These are phyloP conservation scores for Talaromyces wortmannii DNA, from an alignment of 495 filamentous ascomycete genomes.

Conservation along the genomic window DNA sequence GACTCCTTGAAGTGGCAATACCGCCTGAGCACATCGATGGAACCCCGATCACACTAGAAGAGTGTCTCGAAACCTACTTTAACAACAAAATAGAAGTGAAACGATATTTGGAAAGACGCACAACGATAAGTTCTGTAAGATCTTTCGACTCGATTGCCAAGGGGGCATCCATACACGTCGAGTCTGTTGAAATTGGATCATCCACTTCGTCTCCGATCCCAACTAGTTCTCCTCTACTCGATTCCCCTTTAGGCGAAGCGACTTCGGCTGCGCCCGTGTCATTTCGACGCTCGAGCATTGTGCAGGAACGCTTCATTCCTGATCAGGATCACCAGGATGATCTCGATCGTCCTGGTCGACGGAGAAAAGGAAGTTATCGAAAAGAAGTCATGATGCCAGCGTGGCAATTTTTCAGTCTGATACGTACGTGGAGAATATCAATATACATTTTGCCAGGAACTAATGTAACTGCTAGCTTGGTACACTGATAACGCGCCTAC, in stretches of 20 bases:
- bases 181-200: slow-evolving; percentile 48
- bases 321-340: slow-evolving; percentile 33
- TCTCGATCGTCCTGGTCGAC: slow-evolving; percentile 13
- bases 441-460: slow-evolving; percentile 6
- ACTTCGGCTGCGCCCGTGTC: slow-evolving; percentile 13
- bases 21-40: slow-evolving; percentile 56
- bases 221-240: slow-evolving; percentile 24
- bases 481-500: slow-evolving; percentile 65
- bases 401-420: slow-evolving; percentile 94
- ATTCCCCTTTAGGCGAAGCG: slow-evolving; percentile 22
- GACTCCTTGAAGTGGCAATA: slow-evolving; percentile 85
- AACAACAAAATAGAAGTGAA: slow-evolving; percentile 90
- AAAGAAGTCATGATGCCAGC: slow-evolving; percentile 93
- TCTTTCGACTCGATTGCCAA: slow-evolving; percentile 47
- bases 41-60: slow-evolving; percentile 68
- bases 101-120: slow-evolving; percentile 61
- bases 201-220: slow-evolving; percentile 32
- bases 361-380: slow-evolving; percentile 45
- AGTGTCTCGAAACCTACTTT: slow-evolving; percentile 89
- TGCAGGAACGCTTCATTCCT: slow-evolving; percentile 51
- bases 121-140: slow-evolving; percentile 45
- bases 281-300: slow-evolving; percentile 52
- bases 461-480: slow-evolving; percentile 45
- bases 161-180: slow-evolving; percentile 45
- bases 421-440: slow-evolving; percentile 49